Conservation (phyloP, 2,329 filamentous ascomycete species). For the Biscogniauxia mediterranea region DNA sequence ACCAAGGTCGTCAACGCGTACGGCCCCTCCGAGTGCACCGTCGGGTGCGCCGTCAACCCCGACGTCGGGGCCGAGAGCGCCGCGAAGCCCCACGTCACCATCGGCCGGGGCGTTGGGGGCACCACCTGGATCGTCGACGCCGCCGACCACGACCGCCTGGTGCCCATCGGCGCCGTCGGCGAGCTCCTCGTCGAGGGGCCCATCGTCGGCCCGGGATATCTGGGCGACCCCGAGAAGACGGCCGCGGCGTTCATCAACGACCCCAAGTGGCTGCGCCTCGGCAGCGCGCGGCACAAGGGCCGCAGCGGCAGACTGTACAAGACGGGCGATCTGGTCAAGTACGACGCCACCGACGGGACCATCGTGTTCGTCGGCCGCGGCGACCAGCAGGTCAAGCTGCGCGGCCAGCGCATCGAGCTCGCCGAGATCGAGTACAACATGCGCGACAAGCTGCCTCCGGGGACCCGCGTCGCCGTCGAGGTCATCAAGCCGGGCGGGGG, state of each 20-base stretch:
- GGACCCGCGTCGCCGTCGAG: conserved; percentile 45
- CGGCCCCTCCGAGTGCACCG: conserved; percentile 54
- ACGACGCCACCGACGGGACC: conserved; percentile 47
- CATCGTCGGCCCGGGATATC: conserved; percentile 61
- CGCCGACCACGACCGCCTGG: conserved; percentile 44
- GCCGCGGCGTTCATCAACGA: conserved; percentile 55
- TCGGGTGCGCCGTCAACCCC: conserved; percentile 49
- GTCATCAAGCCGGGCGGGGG: conserved; percentile 44
- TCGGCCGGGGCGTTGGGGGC: conserved; percentile 48
- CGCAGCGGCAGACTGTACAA: conserved; percentile 51
- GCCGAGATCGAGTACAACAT: conserved; percentile 53
- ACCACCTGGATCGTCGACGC: conserved; percentile 53
- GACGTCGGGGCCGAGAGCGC: conserved; percentile 36
- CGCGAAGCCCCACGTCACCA: conserved; percentile 38
- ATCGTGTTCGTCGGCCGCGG: conserved; percentile 61
- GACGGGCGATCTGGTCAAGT: conserved; percentile 58
- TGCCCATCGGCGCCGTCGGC: conserved; percentile 48
- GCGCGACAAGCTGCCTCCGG: conserved; percentile 41
- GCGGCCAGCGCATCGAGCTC: conserved; percentile 64
- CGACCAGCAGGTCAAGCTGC: conserved; percentile 67
- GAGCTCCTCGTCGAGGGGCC: conserved; percentile 57
- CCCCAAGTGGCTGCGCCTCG: conserved; percentile 49
- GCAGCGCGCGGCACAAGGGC: conserved; percentile 35
- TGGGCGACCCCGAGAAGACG: conserved; percentile 58
- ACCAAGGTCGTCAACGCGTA: conserved; percentile 52